Evolutionary conservation across 1,284 basidiomycete genomes (phyloP), one percentile per base, ranked within the genome.

Genomic region (Phenoliferia sp.): DNA sequence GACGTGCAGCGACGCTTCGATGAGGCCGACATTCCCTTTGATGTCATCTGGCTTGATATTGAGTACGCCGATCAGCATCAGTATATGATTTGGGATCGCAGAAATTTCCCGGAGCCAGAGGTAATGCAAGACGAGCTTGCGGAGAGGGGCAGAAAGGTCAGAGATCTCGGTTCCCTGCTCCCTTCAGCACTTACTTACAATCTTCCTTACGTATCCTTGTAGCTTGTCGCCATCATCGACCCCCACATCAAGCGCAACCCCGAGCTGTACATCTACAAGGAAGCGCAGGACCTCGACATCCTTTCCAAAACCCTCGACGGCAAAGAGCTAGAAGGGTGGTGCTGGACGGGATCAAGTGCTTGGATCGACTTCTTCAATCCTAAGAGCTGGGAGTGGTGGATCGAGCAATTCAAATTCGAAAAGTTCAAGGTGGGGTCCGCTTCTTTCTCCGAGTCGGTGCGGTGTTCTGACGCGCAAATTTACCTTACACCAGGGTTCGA

Each of bases 351-450:
- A 34, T 90, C 88, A 76, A 90, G 88, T 63, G 90, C 92, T 16
- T 99, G 94, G 94, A 88, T 94, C 62, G 96, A 99, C 79, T 95
- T 92, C 81, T 96, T 99, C 85, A 89, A 98, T 77, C 94, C 94
- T 16, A 83, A 81, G 54, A 86, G 86, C 65, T 95, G 92, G 92
- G 84, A 87, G 36, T 95, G 94, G 90, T 99, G 94, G 94, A 88
- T 84, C 68, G 81, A 82, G 16, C 83, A 94, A 69, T 96, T 94
- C 83, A 88, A 88, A 77, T 85, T 86, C 33, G 79, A 80, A 59
- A 76, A 80, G 36, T 84, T 82, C 80, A 79, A 79, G 70, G 80
- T 80, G 60, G n/a, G n/a, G n/a, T n/a, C n/a, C 60, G 76, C 59
- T 10, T 12, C 32, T 6, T 35, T 19, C 28, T 16, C 28, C 17